These are phyloP conservation scores for Colletotrichum coccodes DNA, from an alignment of 2,329 filamentous ascomycete genomes.

Conservation along the genomic window DNA sequence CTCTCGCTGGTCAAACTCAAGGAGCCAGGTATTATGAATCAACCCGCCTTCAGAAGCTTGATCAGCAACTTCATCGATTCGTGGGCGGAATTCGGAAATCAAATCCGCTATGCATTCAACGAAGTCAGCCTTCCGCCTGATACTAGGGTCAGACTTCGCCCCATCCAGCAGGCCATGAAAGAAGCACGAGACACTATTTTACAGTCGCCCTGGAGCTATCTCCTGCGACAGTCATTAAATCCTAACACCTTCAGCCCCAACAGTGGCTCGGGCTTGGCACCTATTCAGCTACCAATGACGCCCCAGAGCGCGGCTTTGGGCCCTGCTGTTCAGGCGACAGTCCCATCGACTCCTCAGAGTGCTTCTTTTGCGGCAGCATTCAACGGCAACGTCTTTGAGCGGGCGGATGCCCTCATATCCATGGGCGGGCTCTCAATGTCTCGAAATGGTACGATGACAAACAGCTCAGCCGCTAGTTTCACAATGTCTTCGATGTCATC, in stretches of 20 bases:
- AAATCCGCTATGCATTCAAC: slow-evolving; percentile 66
- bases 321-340: slow-evolving; percentile 88
- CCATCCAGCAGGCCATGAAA: slow-evolving; percentile 84
- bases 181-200: slow-evolving; percentile 80
- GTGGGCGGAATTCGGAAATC: slow-evolving; percentile 73
- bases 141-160: slow-evolving; percentile 78
- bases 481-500: slow-evolving; percentile 48
- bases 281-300: slow-evolving; percentile 75
- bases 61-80: slow-evolving; percentile 80
- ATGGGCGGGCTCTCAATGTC: slow-evolving; percentile 68
- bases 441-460: slow-evolving; percentile 58
- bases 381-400: slow-evolving; percentile 68
- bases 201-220: slow-evolving; percentile 66
- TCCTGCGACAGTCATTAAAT: slow-evolving; percentile 42
- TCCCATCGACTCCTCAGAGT: slow-evolving; percentile 76
- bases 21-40: slow-evolving; percentile 78
- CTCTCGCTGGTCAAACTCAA: slow-evolving; percentile 85
- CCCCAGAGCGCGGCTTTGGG: slow-evolving; percentile 90
- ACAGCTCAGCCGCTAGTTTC: slow-evolving; percentile 39
- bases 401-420: slow-evolving; percentile 66
- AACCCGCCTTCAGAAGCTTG: slow-evolving; percentile 71
- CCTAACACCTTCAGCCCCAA: slow-evolving; percentile 35
- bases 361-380: slow-evolving; percentile 66
- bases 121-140: slow-evolving; percentile 69
- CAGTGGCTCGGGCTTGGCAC: slow-evolving; percentile 42